phyloP scores from a whole-genome alignment of 1,284 basidiomycete species.

The Trichosporon faecale region DNA sequence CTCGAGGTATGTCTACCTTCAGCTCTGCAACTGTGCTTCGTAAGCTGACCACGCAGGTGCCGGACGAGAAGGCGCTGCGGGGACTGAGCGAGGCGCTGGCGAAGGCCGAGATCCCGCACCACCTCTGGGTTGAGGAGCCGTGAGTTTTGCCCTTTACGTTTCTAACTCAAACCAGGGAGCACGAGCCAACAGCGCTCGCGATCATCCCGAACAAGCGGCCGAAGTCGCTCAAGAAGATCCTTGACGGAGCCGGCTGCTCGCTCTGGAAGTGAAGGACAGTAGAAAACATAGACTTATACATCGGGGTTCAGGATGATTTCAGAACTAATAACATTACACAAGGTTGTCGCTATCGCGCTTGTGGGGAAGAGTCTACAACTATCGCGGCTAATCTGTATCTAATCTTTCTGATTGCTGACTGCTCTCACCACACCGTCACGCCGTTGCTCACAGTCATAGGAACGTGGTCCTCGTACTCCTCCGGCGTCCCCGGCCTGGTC shows the following conservation, averaged over 20 bases:
- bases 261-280: conserved; percentile 36
- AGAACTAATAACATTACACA: background rate
- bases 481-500: background rate
- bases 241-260: conserved; percentile 47
- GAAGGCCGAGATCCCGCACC: conserved; percentile 42
- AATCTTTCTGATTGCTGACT: background rate
- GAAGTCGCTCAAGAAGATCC: conserved; percentile 51
- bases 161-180: conserved; percentile 41
- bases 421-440: background rate
- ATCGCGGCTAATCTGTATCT: background rate
- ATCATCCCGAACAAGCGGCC: conserved; percentile 55
- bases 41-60: conserved; percentile 36
- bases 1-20: conserved; percentile 37
- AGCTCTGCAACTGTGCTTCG: background rate
- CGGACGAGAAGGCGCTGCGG: conserved; percentile 38
- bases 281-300: conserved; percentile 9
- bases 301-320: background rate
- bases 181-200: conserved; percentile 54
- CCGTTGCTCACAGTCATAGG: background rate
- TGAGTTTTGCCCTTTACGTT: conserved; percentile 26
- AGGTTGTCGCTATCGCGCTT: background rate
- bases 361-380: background rate
- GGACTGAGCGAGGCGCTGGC: conserved; percentile 42
- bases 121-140: conserved; percentile 57
- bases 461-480: background rate